Evolutionary conservation across 2,329 filamentous ascomycete species (phyloP).

Genomic region (Chaetomium strumarium): DNA sequence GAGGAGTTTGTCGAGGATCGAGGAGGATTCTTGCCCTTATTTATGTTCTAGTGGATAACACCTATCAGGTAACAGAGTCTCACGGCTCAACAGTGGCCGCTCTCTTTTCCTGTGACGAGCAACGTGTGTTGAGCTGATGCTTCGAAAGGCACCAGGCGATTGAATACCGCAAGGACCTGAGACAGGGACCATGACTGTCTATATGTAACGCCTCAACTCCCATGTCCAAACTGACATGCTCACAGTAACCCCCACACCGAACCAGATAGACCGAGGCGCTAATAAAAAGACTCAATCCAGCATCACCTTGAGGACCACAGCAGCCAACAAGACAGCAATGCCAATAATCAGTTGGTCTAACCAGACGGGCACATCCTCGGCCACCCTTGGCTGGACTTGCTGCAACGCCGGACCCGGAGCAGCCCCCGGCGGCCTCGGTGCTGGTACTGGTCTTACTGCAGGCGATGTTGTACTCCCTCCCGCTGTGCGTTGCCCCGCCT

Average conservation of each 20-base stretch:
- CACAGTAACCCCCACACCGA: too few species aligned
- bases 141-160: too few species aligned
- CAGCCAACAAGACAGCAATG: constrained; percentile 61
- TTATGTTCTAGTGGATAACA: not conserved
- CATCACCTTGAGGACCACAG: constrained; percentile 60
- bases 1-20: not conserved
- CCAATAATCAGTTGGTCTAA: constrained; percentile 75
- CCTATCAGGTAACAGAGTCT: not conserved
- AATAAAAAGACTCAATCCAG: constrained; percentile 14
- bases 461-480: constrained; percentile 12
- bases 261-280: not conserved
- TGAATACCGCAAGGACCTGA: not conserved
- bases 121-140: not conserved
- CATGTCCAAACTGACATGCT: not conserved
- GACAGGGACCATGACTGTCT: not conserved
- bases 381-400: constrained; percentile 18
- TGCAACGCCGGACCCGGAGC: constrained; percentile 18
- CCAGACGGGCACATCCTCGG: constrained; percentile 61
- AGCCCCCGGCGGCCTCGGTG: constrained; percentile 10
- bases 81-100: too few species aligned
- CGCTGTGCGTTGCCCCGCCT: not conserved
- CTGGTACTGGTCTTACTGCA: constrained; percentile 16
- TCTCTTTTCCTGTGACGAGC: too few species aligned
- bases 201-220: constrained; percentile 5
- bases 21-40: not conserved